Conservation (phyloP, 306 rosid genomes). For the Boehmeria nivea region DNA sequence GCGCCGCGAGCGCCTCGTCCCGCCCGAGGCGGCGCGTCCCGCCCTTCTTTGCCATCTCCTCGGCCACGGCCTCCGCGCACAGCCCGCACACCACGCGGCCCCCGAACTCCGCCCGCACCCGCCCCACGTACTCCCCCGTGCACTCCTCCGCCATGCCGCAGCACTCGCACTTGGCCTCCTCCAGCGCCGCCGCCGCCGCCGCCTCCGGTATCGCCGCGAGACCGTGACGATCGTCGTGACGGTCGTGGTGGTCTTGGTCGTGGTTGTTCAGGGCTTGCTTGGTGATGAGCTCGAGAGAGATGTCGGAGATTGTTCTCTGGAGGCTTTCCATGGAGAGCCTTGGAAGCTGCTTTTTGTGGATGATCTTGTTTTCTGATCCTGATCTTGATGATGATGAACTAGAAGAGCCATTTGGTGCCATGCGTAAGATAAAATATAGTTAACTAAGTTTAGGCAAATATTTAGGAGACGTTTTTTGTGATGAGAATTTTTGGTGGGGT, state of each 20-base stretch:
- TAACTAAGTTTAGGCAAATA: not conserved
- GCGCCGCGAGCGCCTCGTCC: slow-evolving; percentile 53
- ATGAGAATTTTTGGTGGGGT: too few relatives aligned
- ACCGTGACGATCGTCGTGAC: slow-evolving; percentile 1
- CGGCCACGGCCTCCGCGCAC: slow-evolving; percentile 86
- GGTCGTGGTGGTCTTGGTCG: not conserved
- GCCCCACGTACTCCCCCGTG: slow-evolving; percentile 73
- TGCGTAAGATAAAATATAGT: too few relatives aligned
- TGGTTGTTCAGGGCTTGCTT: slow-evolving; percentile 8
- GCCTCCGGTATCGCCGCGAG: too few relatives aligned
- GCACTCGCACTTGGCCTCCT: slow-evolving; percentile 83
- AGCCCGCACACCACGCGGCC: slow-evolving; percentile 86
- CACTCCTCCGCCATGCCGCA: slow-evolving; percentile 96
- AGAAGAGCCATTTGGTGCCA: slow-evolving; percentile 4
- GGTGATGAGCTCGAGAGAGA: slow-evolving; percentile 20
- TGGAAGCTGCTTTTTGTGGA: not conserved
- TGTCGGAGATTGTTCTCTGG: slow-evolving; percentile 42
- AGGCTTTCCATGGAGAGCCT: slow-evolving; percentile 31
- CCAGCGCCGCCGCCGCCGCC: slow-evolving; percentile 27
- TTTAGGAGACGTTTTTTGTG: too few relatives aligned
- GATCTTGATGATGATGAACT: slow-evolving; percentile 15
- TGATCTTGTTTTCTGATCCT: too few relatives aligned
- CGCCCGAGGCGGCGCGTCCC: too few relatives aligned
- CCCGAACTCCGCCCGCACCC: slow-evolving; percentile 46
- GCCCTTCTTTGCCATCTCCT: slow-evolving; percentile 72